Percentiles rank a stretch among this genome's conserved stretches.
phyloP scores from a whole-genome alignment of 257 asterid genomes.

The Rhazya stricta region DNA sequence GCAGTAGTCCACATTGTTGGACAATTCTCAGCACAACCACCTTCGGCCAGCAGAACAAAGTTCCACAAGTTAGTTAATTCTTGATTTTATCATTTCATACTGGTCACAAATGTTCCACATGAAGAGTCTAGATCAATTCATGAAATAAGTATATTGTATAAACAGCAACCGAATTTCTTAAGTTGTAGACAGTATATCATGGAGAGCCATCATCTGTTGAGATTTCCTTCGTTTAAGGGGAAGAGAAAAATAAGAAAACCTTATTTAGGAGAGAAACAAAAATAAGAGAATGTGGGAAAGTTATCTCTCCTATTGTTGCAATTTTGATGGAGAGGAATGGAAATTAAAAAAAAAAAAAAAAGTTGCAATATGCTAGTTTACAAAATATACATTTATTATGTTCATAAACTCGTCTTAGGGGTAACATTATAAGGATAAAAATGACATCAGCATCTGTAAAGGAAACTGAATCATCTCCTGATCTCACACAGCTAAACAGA shows the following conservation, averaged over 20 bases:
- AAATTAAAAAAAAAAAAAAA: too few relatives aligned
- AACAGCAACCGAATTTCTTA: not conserved
- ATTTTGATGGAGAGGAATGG: not conserved
- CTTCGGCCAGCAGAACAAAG: slow-evolving; percentile 76
- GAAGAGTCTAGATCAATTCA: not conserved
- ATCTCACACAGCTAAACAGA: too few relatives aligned
- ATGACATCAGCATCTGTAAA: too few relatives aligned
- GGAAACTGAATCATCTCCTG: too few relatives aligned
- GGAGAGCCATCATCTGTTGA: not conserved
- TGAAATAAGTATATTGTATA: not conserved
- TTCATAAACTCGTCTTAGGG: not conserved
- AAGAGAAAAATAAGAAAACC: not conserved
- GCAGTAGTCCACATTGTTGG: slow-evolving; percentile 73
- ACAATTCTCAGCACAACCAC: slow-evolving; percentile 82
- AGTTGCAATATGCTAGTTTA: not conserved
- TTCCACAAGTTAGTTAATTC: slow-evolving; percentile 69
- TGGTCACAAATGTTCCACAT: not conserved
- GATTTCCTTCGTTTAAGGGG: not conserved
- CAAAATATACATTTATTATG: not conserved
- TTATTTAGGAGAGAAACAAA: not conserved
- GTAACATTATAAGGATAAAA: not conserved
- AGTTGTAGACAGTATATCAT: not conserved
- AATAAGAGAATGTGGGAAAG: not conserved
- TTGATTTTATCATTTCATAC: not conserved
- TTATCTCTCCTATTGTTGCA: not conserved